Conservation (phyloP, 2,329 filamentous ascomycete species). For the Stemphylium beticola region DNA sequence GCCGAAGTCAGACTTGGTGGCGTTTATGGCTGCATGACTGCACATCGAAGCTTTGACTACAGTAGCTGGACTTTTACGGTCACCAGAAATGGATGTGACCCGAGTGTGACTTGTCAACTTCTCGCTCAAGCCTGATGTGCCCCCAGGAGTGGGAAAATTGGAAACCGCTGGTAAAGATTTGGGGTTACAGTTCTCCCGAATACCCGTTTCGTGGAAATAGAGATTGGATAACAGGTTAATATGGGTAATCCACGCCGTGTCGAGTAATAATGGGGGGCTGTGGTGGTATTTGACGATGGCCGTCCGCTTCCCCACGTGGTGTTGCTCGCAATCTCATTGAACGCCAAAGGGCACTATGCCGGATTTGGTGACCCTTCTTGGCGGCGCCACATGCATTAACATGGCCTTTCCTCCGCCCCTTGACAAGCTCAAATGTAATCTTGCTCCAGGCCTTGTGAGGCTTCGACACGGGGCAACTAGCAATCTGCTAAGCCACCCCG, state of each 20-base stretch:
- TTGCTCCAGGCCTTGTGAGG: slow-evolving; percentile 13
- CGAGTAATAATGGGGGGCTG: background rate
- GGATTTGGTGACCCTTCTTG: slow-evolving; percentile 8
- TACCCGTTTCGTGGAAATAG: background rate
- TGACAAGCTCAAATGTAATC: slow-evolving; percentile 7
- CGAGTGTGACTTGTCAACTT: background rate
- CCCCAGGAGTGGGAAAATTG: background rate
- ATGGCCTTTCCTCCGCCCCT: slow-evolving; percentile 9
- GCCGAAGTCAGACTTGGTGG: slow-evolving; percentile 16
- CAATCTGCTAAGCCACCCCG: slow-evolving; percentile 26
- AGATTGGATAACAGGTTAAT: background rate
- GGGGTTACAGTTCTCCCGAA: background rate
- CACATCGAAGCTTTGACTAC: slow-evolving; percentile 6
- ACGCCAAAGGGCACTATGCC: slow-evolving; percentile 11
- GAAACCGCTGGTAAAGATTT: background rate
- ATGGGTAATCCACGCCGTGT: background rate
- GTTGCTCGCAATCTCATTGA: slow-evolving; percentile 27
- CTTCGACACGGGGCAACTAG: slow-evolving; percentile 9
- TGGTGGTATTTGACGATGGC: slow-evolving; percentile 13
- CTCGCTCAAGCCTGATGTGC: background rate
- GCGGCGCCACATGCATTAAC: slow-evolving; percentile 21
- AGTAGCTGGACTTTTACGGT: background rate
- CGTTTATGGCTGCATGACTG: slow-evolving; percentile 3
- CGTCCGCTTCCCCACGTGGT: slow-evolving; percentile 33
- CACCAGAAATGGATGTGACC: background rate